phyloP scores from a whole-genome alignment of 768 basidiomycete genomes.

The Phanerochaete carnosa region DNA sequence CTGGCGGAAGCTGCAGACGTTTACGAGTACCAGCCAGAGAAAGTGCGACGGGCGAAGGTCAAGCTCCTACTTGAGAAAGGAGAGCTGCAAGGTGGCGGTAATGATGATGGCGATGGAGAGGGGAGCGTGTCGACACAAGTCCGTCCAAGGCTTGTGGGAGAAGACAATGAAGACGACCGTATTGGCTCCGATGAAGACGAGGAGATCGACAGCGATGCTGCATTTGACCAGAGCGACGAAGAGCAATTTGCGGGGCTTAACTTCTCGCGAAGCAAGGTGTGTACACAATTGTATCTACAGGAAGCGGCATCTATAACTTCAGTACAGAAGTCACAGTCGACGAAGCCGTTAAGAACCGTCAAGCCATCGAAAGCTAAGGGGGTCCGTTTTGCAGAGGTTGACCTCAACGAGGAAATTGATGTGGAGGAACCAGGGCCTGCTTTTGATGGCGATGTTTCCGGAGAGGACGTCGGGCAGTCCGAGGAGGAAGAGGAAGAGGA shows the following conservation, averaged over 20 bases:
- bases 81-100: conserved; percentile 35
- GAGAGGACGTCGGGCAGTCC: conserved; percentile 43
- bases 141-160: conserved; percentile 48
- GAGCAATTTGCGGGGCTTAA: conserved; percentile 70
- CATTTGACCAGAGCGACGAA: conserved; percentile 78
- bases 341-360: conserved; percentile 21
- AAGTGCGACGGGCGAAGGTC: conserved; percentile 49
- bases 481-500: conserved; percentile 33
- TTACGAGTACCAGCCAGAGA: conserved; percentile 59
- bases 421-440: conserved; percentile 30
- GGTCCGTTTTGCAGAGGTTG: conserved; percentile 53
- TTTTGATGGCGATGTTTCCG: conserved; percentile 10
- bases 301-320: not conserved
- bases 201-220: conserved; percentile 81
- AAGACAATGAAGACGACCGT: conserved; percentile 65
- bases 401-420: conserved; percentile 57
- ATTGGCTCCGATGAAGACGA: conserved; percentile 66
- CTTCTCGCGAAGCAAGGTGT: conserved; percentile 35
- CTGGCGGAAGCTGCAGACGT: conserved; percentile 43
- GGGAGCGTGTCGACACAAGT: conserved; percentile 24
- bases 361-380: conserved; percentile 17
- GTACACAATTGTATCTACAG: not conserved
- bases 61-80: conserved; percentile 54
- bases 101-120: conserved; percentile 29
- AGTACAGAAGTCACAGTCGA: conserved; percentile 19